Percentiles rank a stretch among this genome's conserved stretches.
phyloP scores from a whole-genome alignment of 2,329 filamentous ascomycete species.

The Venturia nashicola region DNA sequence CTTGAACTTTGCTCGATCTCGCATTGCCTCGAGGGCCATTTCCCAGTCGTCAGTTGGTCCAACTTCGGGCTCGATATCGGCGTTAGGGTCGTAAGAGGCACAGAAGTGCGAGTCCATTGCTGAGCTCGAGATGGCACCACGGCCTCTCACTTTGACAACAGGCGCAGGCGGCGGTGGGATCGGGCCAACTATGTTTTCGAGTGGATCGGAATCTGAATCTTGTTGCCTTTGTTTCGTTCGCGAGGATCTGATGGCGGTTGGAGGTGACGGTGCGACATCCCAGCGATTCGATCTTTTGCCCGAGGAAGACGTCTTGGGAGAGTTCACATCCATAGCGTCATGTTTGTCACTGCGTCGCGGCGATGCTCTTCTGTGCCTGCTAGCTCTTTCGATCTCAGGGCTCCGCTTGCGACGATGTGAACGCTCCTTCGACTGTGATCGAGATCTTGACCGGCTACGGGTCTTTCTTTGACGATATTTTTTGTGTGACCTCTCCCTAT shows the following conservation, averaged over 20 bases:
- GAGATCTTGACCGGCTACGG: constrained; percentile 9
- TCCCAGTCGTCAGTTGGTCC: constrained; percentile 60
- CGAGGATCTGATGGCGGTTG: not conserved
- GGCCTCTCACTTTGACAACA: constrained; percentile 48
- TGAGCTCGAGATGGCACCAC: constrained; percentile 49
- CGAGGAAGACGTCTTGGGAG: not conserved
- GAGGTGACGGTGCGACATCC: not conserved
- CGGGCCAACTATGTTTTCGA: constrained; percentile 68
- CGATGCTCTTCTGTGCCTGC: not conserved
- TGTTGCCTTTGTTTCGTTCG: not conserved
- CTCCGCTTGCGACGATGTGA: not conserved
- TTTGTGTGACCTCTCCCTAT: constrained; percentile 1
- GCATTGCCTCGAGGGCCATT: constrained; percentile 61
- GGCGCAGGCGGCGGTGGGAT: constrained; percentile 39
- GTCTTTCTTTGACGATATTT: constrained; percentile 9
- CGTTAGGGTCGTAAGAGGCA: constrained; percentile 44
- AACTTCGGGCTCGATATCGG: constrained; percentile 40
- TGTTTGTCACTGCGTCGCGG: not conserved
- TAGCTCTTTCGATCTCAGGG: not conserved
- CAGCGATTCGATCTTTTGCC: not conserved
- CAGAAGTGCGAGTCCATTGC: constrained; percentile 77
- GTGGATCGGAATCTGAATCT: constrained; percentile 48
- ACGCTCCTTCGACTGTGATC: not conserved
- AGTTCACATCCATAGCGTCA: not conserved
- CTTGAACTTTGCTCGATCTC: constrained; percentile 69